A percentile compares a stretch with the other conserved stretches of the same genome.
Evolutionary conservation across 116 monocot species (phyloP).

Genomic region (Thalassia testudinum): DNA sequence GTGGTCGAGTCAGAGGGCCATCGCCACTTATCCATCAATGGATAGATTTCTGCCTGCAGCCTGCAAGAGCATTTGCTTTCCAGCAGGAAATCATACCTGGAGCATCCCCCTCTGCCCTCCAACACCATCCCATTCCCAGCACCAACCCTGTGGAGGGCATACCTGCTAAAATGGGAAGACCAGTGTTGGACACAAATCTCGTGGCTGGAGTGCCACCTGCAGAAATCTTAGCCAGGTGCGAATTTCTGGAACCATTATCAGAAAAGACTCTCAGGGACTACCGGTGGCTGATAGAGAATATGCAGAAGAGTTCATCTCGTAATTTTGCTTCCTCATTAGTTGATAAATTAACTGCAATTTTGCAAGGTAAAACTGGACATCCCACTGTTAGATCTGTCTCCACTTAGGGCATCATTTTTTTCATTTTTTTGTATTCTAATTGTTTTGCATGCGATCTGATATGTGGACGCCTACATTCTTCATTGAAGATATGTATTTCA

Average conservation of each 20-base stretch:
- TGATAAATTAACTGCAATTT: too few species aligned
- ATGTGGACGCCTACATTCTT: too few species aligned
- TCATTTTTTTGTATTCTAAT: too few species aligned
- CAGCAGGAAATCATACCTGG: conserved; percentile 65
- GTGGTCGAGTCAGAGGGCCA: conserved; percentile 73
- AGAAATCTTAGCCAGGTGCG: conserved; percentile 62
- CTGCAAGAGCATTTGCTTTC: conserved; percentile 48
- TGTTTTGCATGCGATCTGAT: too few species aligned
- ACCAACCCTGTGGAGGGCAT: conserved; percentile 14
- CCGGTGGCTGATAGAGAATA: conserved; percentile 37
- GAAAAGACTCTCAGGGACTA: conserved; percentile 55
- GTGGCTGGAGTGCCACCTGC: conserved; percentile 37
- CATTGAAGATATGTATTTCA: too few species aligned
- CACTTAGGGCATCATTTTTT: too few species aligned
- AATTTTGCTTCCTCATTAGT: neutral
- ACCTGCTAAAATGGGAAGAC: conserved; percentile 6
- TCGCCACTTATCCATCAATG: conserved; percentile 85
- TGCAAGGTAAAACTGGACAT: too few species aligned
- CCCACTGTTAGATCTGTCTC: too few species aligned
- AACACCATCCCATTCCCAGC: conserved; percentile 6
- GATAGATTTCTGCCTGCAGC: conserved; percentile 88
- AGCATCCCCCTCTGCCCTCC: conserved; percentile 43
- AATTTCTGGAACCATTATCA: conserved; percentile 67
- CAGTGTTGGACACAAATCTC: conserved; percentile 39
- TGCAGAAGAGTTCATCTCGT: conserved; percentile 15